Percentiles rank a stretch among this genome's conserved stretches.
These are phyloP conservation scores for Candida germanica DNA, from an alignment of 805 yeast genomes.

Conservation along the genomic window DNA sequence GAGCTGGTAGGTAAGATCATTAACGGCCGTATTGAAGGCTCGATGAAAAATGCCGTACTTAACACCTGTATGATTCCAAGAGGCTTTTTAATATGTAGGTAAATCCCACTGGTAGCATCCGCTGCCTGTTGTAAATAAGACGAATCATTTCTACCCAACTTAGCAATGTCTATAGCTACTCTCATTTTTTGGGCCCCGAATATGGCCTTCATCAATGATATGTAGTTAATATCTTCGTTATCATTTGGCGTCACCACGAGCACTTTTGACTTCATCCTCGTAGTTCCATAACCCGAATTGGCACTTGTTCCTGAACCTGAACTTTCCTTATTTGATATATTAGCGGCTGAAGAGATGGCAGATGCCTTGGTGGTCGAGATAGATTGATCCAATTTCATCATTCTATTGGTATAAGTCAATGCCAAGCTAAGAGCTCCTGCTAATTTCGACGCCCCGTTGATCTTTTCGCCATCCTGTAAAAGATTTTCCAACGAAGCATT, in stretches of 20 bases:
- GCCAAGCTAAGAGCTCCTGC: conserved; percentile 84
- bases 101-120: conserved; percentile 91
- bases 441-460: conserved; percentile 28
- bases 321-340: conserved; percentile 16
- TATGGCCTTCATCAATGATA: conserved; percentile 91
- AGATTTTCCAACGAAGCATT: conserved; percentile 28
- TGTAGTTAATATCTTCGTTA: conserved; percentile 77
- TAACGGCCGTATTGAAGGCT: conserved; percentile 75
- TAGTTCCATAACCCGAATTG: conserved; percentile 19
- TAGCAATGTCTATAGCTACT: conserved; percentile 87
- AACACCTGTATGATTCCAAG: conserved; percentile 81
- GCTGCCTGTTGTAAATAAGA: conserved; percentile 93
- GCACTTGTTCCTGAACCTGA: conserved; percentile 10
- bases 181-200: conserved; percentile 94
- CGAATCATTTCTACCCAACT: conserved; percentile 58
- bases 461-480: conserved; percentile 11
- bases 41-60: conserved; percentile 77
- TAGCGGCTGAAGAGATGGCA: conserved; percentile 40
- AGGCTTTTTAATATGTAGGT: conserved; percentile 64
- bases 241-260: conserved; percentile 67
- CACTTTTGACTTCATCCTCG: conserved; percentile 32
- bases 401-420: conserved; percentile 71
- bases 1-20: conserved; percentile 79
- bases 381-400: conserved; percentile 49
- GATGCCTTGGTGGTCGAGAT: conserved; percentile 43